These are phyloP conservation scores for Neurospora sp. DNA, from an alignment of 495 filamentous ascomycete species.

Conservation along the genomic window DNA sequence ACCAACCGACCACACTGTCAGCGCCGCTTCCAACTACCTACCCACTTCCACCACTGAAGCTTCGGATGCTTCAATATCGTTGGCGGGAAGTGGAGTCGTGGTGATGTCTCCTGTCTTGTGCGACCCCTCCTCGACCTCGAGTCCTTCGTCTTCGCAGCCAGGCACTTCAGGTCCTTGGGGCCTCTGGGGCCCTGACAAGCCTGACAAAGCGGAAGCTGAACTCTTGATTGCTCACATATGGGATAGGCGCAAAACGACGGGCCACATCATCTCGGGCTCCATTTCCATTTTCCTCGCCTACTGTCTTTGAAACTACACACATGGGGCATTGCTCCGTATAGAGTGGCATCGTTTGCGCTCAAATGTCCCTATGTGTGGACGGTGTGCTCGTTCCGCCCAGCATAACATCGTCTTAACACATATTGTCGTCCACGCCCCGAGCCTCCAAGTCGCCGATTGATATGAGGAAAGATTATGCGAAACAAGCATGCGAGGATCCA, in stretches of 20 bases:
- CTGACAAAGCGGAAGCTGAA: neutral
- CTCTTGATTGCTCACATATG: neutral
- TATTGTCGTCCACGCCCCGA: neutral
- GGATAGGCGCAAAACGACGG: neutral
- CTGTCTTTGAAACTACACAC: neutral
- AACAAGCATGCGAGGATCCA: neutral
- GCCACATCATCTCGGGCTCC: neutral
- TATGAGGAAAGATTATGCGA: neutral
- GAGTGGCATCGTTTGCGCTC: neutral
- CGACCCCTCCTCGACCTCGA: neutral
- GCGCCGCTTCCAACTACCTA: neutral
- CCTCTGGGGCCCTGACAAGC: neutral
- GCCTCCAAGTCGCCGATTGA: neutral
- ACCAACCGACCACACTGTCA: neutral
- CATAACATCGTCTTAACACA: conserved; percentile 20
- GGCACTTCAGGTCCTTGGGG: neutral
- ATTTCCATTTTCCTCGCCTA: neutral
- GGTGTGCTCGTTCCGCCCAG: conserved; percentile 14
- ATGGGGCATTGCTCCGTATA: neutral
- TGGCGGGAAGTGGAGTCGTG: neutral
- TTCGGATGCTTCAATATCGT: neutral
- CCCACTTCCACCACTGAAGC: neutral
- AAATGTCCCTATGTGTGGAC: conserved; percentile 2
- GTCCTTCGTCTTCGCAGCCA: neutral
- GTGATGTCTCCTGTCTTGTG: neutral